Conservation (phyloP, 257 asterid species). For the Primulina eburnea region DNA sequence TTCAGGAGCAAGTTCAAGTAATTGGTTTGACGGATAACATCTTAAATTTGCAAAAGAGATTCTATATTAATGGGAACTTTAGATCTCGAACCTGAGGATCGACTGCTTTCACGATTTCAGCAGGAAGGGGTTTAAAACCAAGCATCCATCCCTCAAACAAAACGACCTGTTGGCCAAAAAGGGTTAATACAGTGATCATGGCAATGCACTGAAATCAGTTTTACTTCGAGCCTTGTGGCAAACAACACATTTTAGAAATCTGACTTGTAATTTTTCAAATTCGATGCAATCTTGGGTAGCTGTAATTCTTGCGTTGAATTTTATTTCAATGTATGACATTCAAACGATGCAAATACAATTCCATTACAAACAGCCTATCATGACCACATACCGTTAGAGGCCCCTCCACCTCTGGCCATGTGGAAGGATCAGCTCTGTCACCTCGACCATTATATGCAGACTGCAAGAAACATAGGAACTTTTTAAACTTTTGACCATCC, state of each 20-base stretch:
- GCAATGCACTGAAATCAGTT: background rate
- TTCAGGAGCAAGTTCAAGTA: conserved; percentile 15
- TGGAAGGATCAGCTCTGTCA: conserved; percentile 86
- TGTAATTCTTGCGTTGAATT: background rate
- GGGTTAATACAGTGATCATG: conserved; percentile 12
- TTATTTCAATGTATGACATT: background rate
- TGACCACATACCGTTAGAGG: conserved; percentile 73
- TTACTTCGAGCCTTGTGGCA: background rate
- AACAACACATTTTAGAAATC: background rate
- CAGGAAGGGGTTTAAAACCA: conserved; percentile 89
- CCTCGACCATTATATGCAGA: conserved; percentile 94
- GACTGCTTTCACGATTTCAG: conserved; percentile 63
- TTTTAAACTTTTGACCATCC: conserved; percentile 23
- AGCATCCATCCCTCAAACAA: conserved; percentile 99
- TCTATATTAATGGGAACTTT: background rate
- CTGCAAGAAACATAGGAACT: conserved; percentile 43
- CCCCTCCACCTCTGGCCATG: conserved; percentile 96
- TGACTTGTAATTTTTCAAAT: background rate
- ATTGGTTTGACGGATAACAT: background rate
- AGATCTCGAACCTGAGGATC: conserved; percentile 76
- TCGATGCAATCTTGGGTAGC: background rate
- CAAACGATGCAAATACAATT: background rate
- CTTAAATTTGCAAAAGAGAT: background rate
- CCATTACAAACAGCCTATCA: background rate
- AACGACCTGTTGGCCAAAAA: conserved; percentile 55